phyloP scores from a whole-genome alignment of 495 filamentous ascomycete genomes.

The Polyplosphaeria fusca region DNA sequence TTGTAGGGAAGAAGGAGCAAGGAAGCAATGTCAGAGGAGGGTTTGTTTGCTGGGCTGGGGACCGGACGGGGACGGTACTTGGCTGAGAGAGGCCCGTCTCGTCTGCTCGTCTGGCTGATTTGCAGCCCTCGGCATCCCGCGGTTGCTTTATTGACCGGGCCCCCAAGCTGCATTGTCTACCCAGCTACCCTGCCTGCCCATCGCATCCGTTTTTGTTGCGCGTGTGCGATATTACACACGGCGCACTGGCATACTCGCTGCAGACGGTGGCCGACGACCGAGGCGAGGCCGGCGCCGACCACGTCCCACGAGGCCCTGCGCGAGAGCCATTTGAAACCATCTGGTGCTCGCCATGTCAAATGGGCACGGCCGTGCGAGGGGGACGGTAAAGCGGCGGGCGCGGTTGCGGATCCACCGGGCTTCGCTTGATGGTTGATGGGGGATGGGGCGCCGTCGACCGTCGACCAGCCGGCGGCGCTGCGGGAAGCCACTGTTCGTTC shows the following conservation, averaged over 20 bases:
- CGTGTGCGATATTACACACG: slow-evolving; percentile 21
- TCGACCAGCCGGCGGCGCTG: slow-evolving; percentile 3
- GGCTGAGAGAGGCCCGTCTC: background rate
- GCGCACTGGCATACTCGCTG: background rate
- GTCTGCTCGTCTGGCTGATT: slow-evolving; percentile 17
- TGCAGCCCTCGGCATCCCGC: slow-evolving; percentile 10
- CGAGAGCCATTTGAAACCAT: background rate
- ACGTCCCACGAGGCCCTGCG: background rate
- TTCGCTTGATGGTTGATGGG: background rate
- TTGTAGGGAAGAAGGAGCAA: slow-evolving; percentile 5
- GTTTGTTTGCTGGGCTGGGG: slow-evolving; percentile 14
- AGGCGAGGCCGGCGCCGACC: background rate
- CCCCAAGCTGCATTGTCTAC: slow-evolving; percentile 3
- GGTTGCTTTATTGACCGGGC: slow-evolving; percentile 1
- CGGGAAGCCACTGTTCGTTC: background rate
- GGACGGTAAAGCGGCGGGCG: slow-evolving; percentile 1
- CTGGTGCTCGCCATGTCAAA: background rate
- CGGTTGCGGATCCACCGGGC: background rate
- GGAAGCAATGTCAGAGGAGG: slow-evolving; percentile 9
- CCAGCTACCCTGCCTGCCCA: no score
- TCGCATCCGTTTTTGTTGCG: slow-evolving; percentile 3
- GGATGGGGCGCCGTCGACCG: no score
- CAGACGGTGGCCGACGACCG: background rate
- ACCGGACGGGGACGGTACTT: background rate
- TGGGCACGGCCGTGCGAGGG: slow-evolving; percentile 1